Evolutionary conservation across 2,329 filamentous ascomycete genomes (phyloP).

Genomic region (Diaporthe citri): DNA sequence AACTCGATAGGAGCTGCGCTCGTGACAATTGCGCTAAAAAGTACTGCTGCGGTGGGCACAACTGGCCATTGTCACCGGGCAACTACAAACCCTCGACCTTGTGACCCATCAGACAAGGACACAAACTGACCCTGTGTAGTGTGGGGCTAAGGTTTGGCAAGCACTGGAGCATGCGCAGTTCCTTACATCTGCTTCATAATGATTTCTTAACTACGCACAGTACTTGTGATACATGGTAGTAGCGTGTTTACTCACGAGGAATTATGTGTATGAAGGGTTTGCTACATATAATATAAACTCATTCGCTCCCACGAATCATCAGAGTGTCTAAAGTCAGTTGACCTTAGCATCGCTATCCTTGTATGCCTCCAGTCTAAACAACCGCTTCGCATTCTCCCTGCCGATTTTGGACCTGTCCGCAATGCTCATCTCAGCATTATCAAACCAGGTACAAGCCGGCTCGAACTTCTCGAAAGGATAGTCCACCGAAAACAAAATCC

Average conservation of each 20-base stretch:
- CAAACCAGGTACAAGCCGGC: conserved; percentile 57
- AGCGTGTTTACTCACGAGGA: background rate
- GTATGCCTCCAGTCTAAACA: conserved; percentile 54
- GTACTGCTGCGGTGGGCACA: too few species aligned
- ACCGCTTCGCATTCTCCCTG: conserved; percentile 56
- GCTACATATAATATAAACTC: background rate
- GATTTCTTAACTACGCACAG: too few species aligned
- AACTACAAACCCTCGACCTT: too few species aligned
- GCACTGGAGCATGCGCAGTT: too few species aligned
- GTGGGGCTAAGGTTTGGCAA: too few species aligned
- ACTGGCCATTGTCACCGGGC: too few species aligned
- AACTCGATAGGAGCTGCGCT: too few species aligned
- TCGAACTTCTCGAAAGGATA: conserved; percentile 64
- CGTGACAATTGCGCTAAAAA: too few species aligned
- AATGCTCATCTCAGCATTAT: conserved; percentile 39
- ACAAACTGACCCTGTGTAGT: too few species aligned
- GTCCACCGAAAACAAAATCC: conserved; percentile 65
- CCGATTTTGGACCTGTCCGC: conserved; percentile 56
- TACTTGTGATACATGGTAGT: background rate
- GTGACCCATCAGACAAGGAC: too few species aligned
- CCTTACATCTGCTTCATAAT: too few species aligned
- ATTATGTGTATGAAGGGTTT: background rate
- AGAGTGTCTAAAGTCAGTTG: background rate
- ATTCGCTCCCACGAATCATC: background rate
- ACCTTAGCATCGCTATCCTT: conserved; percentile 30